These are phyloP conservation scores for Monilinia vaccinii-corymbosi DNA, from an alignment of 2,329 filamentous ascomycete genomes.

Conservation along the genomic window DNA sequence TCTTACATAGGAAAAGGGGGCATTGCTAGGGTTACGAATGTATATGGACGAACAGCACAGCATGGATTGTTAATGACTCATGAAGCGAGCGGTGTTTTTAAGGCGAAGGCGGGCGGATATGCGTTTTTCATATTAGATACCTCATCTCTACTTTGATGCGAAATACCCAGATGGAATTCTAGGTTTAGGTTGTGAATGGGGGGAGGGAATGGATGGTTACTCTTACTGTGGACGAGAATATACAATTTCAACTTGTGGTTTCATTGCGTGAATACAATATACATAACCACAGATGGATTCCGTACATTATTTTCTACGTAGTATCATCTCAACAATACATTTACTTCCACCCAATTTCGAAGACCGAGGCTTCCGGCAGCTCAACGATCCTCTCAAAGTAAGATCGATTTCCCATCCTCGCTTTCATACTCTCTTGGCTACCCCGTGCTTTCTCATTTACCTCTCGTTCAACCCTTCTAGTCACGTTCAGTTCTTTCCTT, in stretches of 20 bases:
- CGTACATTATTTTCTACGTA: background rate
- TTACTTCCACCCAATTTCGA: background rate
- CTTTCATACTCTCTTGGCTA: no score
- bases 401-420: no score
- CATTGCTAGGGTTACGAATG: background rate
- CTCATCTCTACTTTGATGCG: constrained; percentile 5
- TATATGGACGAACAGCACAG: constrained; percentile 1
- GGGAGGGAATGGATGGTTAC: background rate
- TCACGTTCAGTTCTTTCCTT: no score
- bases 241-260: background rate
- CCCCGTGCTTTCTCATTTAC: no score
- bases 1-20: background rate
- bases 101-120: background rate
- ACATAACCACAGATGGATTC: background rate
- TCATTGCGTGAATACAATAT: background rate
- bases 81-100: background rate
- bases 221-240: background rate
- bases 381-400: no score
- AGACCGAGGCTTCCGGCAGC: no score
- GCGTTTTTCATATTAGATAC: constrained; percentile 2
- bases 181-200: background rate
- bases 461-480: no score
- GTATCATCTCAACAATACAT: background rate
- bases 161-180: constrained; percentile 1
- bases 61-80: constrained; percentile 3